A percentile compares a stretch with the other conserved stretches of the same genome.
Conservation (phyloP, 2,329 filamentous ascomycete species). For the Remersonia thermophila region DNA sequence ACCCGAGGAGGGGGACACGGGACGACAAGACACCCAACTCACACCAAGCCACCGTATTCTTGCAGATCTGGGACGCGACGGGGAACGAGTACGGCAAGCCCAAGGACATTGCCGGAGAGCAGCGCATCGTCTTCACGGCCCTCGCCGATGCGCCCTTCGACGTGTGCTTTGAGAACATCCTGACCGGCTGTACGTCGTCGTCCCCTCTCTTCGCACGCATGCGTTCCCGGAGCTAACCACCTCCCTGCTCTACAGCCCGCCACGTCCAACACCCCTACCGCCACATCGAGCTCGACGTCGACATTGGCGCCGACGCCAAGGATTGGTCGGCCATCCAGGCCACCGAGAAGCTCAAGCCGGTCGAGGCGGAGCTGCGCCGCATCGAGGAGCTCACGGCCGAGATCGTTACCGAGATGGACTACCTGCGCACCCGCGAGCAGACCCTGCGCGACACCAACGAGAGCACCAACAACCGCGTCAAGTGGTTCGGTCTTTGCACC, state of each 20-base stretch:
- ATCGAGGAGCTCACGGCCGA: constrained; percentile 85
- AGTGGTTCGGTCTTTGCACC: constrained; percentile 93
- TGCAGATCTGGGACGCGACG: constrained; percentile 82
- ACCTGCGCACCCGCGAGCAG: constrained; percentile 79
- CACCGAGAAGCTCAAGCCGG: constrained; percentile 92
- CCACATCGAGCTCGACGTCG: constrained; percentile 81
- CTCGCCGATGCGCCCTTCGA: constrained; percentile 88
- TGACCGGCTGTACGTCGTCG: constrained; percentile 52
- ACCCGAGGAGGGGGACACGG: too few species aligned
- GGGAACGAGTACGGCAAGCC: constrained; percentile 93
- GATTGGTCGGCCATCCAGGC: constrained; percentile 97
- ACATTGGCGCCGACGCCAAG: constrained; percentile 92
- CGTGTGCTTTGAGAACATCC: constrained; percentile 86
- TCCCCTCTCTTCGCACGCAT: too few species aligned
- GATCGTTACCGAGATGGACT: constrained; percentile 92
- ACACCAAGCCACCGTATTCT: neutral
- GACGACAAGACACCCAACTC: too few species aligned
- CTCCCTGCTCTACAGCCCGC: constrained; percentile 13
- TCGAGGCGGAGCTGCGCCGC: constrained; percentile 85
- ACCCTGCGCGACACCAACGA: constrained; percentile 97
- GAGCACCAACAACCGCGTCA: constrained; percentile 97
- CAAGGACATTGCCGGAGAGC: constrained; percentile 83
- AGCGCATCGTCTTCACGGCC: constrained; percentile 86
- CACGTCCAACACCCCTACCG: constrained; percentile 43
- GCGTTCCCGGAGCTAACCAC: neutral